Percentiles rank a stretch among this genome's conserved stretches.
Conservation (phyloP, 1,284 basidiomycete genomes). For the Pascua sp. region DNA sequence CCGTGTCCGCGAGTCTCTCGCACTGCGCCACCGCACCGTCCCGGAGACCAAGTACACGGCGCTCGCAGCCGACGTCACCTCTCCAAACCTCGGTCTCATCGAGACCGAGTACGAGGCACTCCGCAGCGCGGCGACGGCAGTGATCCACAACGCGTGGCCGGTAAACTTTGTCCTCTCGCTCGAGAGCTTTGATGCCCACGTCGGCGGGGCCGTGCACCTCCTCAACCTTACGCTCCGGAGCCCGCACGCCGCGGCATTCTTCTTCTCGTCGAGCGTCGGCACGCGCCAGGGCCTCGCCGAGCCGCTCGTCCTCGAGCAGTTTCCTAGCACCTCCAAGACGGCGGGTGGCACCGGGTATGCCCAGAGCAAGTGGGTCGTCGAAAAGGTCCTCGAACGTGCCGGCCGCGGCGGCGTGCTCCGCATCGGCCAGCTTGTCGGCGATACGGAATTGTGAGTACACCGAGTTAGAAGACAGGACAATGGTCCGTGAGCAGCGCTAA, state of each 20-base stretch:
- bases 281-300: constrained; percentile 36
- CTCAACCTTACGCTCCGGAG: constrained; percentile 52
- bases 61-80: constrained; percentile 53
- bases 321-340: constrained; percentile 29
- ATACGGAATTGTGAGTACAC: constrained; percentile 46
- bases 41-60: constrained; percentile 46
- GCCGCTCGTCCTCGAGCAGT: constrained; percentile 27
- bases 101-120: constrained; percentile 49
- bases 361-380: constrained; percentile 61
- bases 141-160: constrained; percentile 55
- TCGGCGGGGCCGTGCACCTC: constrained; percentile 57
- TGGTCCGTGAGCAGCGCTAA: not conserved
- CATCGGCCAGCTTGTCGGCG: constrained; percentile 54
- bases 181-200: constrained; percentile 56
- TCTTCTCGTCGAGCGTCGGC: constrained; percentile 60
- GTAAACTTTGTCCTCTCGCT: constrained; percentile 49
- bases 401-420: constrained; percentile 21
- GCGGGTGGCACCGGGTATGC: constrained; percentile 57
- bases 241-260: constrained; percentile 50
- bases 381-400: constrained; percentile 54
- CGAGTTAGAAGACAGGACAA: not conserved
- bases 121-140: constrained; percentile 48
- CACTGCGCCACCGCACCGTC: constrained; percentile 26
- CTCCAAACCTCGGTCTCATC: constrained; percentile 51
- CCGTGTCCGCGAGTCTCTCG: constrained; percentile 36